These are phyloP conservation scores for Zizania palustris DNA, from an alignment of 202 grass and related monocot genomes.

Conservation along the genomic window DNA sequence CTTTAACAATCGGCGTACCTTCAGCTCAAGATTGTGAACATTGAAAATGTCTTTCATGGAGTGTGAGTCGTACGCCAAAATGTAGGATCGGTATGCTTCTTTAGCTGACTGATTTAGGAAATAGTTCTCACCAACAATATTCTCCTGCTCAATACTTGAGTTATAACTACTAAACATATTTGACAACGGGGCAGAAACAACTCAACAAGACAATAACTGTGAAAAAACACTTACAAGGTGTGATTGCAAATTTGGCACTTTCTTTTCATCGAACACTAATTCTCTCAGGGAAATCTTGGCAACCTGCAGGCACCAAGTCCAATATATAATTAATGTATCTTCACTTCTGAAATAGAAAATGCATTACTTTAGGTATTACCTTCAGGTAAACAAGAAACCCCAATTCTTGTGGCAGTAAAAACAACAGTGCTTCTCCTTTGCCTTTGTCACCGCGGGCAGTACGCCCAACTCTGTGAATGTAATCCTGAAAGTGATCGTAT, in stretches of 20 bases:
- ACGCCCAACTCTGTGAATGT: constrained; percentile 92
- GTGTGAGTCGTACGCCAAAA: constrained; percentile 87
- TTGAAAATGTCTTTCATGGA: constrained; percentile 93
- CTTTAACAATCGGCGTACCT: constrained; percentile 49
- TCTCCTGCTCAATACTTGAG: constrained; percentile 63
- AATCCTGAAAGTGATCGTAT: constrained; percentile 69
- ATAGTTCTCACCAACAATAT: constrained; percentile 80
- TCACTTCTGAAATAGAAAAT: background rate
- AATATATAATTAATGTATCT: constrained; percentile 30
- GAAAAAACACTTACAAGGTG: constrained; percentile 63
- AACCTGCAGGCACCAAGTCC: constrained; percentile 58
- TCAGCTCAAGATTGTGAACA: constrained; percentile 80
- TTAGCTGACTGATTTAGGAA: constrained; percentile 79
- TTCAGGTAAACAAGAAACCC: constrained; percentile 81
- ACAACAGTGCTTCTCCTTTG: constrained; percentile 81
- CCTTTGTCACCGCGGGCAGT: constrained; percentile 89
- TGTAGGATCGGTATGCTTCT: constrained; percentile 90
- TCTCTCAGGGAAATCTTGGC: constrained; percentile 77
- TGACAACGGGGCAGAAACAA: background rate
- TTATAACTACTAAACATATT: constrained; percentile 2
- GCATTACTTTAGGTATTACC: constrained; percentile 40
- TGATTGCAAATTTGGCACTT: constrained; percentile 79
- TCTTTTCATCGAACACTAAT: constrained; percentile 67
- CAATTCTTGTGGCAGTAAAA: constrained; percentile 81
- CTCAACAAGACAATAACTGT: background rate